A percentile compares a stretch with the other conserved stretches of the same genome.
Conservation (phyloP, 495 filamentous ascomycete genomes). For the Aspergillus hancockii region DNA sequence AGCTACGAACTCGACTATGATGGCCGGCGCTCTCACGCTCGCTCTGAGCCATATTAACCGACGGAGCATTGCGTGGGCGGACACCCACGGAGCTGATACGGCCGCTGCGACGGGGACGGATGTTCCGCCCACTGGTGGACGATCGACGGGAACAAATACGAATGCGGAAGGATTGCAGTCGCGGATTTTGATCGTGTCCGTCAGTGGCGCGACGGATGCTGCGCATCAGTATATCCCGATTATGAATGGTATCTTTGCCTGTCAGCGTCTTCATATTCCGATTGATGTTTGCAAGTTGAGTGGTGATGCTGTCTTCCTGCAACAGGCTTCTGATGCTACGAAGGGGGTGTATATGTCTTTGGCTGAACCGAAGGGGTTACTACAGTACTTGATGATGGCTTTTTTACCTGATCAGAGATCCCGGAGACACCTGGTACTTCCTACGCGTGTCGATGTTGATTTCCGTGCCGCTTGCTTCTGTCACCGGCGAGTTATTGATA, state of each 20-base stretch:
- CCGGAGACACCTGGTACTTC: conserved; percentile 66
- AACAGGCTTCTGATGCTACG: conserved; percentile 91
- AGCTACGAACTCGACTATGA: conserved; percentile 69
- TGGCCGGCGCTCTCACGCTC: conserved; percentile 88
- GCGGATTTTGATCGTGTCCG: conserved; percentile 85
- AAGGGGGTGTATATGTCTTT: conserved; percentile 82
- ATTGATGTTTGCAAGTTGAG: conserved; percentile 88
- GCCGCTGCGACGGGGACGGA: conserved; percentile 30
- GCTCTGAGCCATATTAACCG: conserved; percentile 87
- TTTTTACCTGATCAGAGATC: conserved; percentile 76
- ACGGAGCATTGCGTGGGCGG: conserved; percentile 47
- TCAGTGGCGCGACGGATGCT: conserved; percentile 79
- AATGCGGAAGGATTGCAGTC: conserved; percentile 58
- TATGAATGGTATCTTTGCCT: conserved; percentile 97
- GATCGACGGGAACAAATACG: conserved; percentile 42
- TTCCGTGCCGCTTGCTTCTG: conserved; percentile 98
- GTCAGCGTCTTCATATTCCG: conserved; percentile 77
- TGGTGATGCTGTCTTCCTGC: conserved; percentile 86
- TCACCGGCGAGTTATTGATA: conserved; percentile 85
- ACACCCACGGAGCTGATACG: conserved; percentile 44
- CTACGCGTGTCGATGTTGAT: conserved; percentile 85
- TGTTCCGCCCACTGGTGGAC: conserved; percentile 26
- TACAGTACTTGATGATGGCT: conserved; percentile 96
- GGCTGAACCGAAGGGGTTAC: conserved; percentile 62
- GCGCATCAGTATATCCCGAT: conserved; percentile 93